These are phyloP conservation scores for Tubosaeta brunneosetosa DNA, from an alignment of 768 basidiomycete species.

Conservation along the genomic window DNA sequence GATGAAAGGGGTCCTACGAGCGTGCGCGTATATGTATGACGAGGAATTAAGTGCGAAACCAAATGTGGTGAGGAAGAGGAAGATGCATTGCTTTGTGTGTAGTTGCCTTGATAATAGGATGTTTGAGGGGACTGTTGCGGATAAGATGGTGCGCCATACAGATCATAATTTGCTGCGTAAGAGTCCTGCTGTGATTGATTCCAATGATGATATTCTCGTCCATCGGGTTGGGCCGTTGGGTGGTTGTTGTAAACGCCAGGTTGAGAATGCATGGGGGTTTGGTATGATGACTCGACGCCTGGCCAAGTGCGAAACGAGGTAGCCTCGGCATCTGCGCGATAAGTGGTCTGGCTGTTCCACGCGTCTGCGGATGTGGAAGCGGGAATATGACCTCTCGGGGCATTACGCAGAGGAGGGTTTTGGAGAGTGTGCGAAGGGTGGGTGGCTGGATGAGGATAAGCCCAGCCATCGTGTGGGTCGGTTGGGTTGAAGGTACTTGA, in stretches of 20 bases:
- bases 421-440: constrained; percentile 40
- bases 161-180: constrained; percentile 24
- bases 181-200: constrained; percentile 24
- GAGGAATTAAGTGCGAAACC: constrained; percentile 44
- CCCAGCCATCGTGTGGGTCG: constrained; percentile 51
- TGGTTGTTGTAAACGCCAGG: constrained; percentile 22
- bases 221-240: constrained; percentile 36
- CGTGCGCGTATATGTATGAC: constrained; percentile 77
- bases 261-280: constrained; percentile 26
- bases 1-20: constrained; percentile 87
- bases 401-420: constrained; percentile 44
- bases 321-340: constrained; percentile 27
- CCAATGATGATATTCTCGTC: constrained; percentile 33
- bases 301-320: constrained; percentile 51
- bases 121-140: constrained; percentile 28
- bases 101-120: constrained; percentile 27
- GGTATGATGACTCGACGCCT: constrained; percentile 36
- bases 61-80: constrained; percentile 31
- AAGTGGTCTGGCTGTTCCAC: constrained; percentile 23
- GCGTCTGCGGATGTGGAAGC: constrained; percentile 12
- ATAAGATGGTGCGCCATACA: constrained; percentile 25
- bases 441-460: constrained; percentile 35
- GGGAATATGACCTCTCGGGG: constrained; percentile 22
- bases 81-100: constrained; percentile 22
- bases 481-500: constrained; percentile 40